Conservation (phyloP, 441 rosid species). For the Erysimum cheiri region DNA sequence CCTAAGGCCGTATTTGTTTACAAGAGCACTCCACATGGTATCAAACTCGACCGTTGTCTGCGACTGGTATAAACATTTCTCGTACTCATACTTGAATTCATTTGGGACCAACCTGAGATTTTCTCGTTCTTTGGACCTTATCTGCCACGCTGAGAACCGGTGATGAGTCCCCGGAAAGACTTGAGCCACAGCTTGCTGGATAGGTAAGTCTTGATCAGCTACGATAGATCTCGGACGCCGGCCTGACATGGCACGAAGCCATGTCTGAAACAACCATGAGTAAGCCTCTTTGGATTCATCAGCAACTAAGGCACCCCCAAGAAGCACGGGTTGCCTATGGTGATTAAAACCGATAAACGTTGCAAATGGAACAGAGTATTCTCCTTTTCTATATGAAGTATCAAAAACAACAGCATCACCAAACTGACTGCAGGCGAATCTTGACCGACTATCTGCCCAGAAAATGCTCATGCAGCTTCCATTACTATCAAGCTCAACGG, state of each 20-base stretch:
- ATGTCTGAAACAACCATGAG: conserved; percentile 83
- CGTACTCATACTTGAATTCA: conserved; percentile 75
- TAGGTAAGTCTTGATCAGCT: conserved; percentile 81
- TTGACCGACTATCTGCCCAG: conserved; percentile 88
- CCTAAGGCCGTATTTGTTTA: conserved; percentile 65
- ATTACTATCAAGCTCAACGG: conserved; percentile 61
- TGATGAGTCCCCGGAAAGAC: conserved; percentile 80
- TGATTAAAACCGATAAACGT: conserved; percentile 81
- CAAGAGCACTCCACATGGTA: conserved; percentile 66
- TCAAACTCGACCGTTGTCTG: conserved; percentile 71
- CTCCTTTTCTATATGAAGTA: conserved; percentile 71
- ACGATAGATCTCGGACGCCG: conserved; percentile 71
- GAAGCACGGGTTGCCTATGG: conserved; percentile 86
- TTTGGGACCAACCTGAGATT: conserved; percentile 57
- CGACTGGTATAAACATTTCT: conserved; percentile 70
- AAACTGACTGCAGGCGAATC: conserved; percentile 84
- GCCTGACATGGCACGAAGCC: conserved; percentile 79
- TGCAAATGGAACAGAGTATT: conserved; percentile 75
- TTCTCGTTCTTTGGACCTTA: conserved; percentile 66
- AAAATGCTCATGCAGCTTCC: conserved; percentile 72
- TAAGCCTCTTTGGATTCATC: conserved; percentile 71
- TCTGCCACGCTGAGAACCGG: conserved; percentile 79
- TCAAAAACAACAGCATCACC: conserved; percentile 77
- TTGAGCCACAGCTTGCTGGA: conserved; percentile 66
- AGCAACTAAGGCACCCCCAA: conserved; percentile 79